Percentiles rank a stretch among this genome's conserved stretches.
Conservation (phyloP, 768 basidiomycete species). For the Tricholoma flavovirens region DNA sequence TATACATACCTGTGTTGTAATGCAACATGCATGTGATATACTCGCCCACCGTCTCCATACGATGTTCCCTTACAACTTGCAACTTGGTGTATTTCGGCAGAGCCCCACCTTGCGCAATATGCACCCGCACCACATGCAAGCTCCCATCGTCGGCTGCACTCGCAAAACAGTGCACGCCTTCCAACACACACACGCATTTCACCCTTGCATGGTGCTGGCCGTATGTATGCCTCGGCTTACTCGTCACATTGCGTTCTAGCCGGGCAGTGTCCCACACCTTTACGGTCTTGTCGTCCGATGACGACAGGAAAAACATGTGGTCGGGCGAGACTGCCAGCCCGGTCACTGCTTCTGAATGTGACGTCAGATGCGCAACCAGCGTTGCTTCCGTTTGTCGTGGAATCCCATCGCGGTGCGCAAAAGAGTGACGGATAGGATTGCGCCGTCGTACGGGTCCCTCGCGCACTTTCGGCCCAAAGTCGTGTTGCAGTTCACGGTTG, state of each 20-base stretch:
- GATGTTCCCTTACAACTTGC: slow-evolving; percentile 76
- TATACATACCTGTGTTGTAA: slow-evolving; percentile 60
- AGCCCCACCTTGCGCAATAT: slow-evolving; percentile 58
- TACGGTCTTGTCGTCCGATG: slow-evolving; percentile 90
- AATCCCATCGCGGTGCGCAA: slow-evolving; percentile 58
- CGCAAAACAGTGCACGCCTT: slow-evolving; percentile 85
- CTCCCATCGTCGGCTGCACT: slow-evolving; percentile 82
- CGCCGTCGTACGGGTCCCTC: slow-evolving; percentile 78
- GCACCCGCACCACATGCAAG: slow-evolving; percentile 78
- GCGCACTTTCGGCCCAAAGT: slow-evolving; percentile 87
- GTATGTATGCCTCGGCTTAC: slow-evolving; percentile 71
- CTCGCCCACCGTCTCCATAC: slow-evolving; percentile 65
- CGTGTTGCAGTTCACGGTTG: slow-evolving; percentile 76
- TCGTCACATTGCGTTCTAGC: slow-evolving; percentile 91
- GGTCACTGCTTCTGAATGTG: slow-evolving; percentile 77
- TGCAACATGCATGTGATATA: slow-evolving; percentile 83
- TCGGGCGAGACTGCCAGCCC: slow-evolving; percentile 87
- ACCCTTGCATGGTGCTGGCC: slow-evolving; percentile 54
- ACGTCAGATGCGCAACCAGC: slow-evolving; percentile 77
- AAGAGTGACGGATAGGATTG: slow-evolving; percentile 63
- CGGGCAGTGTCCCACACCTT: slow-evolving; percentile 91
- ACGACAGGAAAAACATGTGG: slow-evolving; percentile 90
- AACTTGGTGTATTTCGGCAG: slow-evolving; percentile 82
- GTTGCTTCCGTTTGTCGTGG: slow-evolving; percentile 65
- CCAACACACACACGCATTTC: slow-evolving; percentile 72